Percentiles rank a stretch among this genome's conserved stretches.
phyloP scores from a whole-genome alignment of 495 filamentous ascomycete genomes.

The Hamigera avellanea region DNA sequence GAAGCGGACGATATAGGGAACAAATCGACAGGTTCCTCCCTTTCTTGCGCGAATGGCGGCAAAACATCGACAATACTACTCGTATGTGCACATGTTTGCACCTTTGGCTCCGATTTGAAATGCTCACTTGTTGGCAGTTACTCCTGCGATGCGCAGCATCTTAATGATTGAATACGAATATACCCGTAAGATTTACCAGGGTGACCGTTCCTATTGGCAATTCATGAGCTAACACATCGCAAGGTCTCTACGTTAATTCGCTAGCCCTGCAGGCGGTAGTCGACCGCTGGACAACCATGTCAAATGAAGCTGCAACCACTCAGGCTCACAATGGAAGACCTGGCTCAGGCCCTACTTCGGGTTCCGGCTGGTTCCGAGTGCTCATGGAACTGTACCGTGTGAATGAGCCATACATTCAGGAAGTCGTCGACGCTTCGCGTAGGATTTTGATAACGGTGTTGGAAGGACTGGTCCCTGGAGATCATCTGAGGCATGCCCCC shows the following conservation, averaged over 20 bases:
- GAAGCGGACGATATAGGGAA: slow-evolving; percentile 67
- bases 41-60: slow-evolving; percentile 61
- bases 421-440: slow-evolving; percentile 79
- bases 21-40: slow-evolving; percentile 73
- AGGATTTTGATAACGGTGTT: slow-evolving; percentile 74
- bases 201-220: slow-evolving; percentile 15
- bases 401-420: slow-evolving; percentile 67
- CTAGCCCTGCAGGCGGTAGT: slow-evolving; percentile 89
- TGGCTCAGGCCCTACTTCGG: slow-evolving; percentile 22
- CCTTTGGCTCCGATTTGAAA: no score
- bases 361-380: slow-evolving; percentile 34
- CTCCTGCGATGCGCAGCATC: slow-evolving; percentile 68
- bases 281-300: slow-evolving; percentile 73
- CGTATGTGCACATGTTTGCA: slow-evolving; percentile 23
- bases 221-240: no score
- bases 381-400: slow-evolving; percentile 43
- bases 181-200: no score
- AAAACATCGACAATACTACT: slow-evolving; percentile 56
- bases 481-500: slow-evolving; percentile 82
- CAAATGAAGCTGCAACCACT: slow-evolving; percentile 40
- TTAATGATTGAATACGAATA: slow-evolving; percentile 87
- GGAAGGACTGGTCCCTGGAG: slow-evolving; percentile 67
- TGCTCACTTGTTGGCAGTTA: slow-evolving; percentile 43
- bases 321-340: slow-evolving; percentile 29
- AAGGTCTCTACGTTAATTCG: slow-evolving; percentile 84